Base-by-base conservation (phyloP, 2,329 filamentous ascomycete genomes). In the Hymenoscyphus repandus region DNA sequence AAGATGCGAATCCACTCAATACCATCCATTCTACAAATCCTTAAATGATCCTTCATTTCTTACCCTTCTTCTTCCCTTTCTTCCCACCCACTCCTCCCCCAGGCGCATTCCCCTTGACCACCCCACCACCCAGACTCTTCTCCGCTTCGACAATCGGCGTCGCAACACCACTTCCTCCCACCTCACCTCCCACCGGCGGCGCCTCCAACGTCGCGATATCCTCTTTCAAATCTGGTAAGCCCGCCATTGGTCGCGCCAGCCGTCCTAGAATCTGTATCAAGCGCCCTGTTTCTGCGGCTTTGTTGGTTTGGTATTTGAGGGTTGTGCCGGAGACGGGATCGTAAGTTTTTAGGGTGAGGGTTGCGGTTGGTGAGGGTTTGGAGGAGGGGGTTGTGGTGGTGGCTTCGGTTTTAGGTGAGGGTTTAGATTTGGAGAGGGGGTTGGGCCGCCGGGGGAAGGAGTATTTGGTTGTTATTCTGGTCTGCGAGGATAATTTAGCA, bases 381-480 rank as follows among this genome's bases (percentile, higher is more conserved):
- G 64, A 62, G 47, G 63, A 63, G 56, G 62, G 61, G 38, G 55
- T 62, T 9, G 60, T n/a, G 17, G 52, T 10, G 47, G 49, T 62
- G 65, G 62, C 30, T 42, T 10, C 37, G 45, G 45, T 22, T 56
- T 60, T 67, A 42, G 56, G 63, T 55, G 65, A 56, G 56, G 49
- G 64, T 63, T 48, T n/a, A 50, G 58, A 48, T 38, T 44, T 53
- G 32, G 53, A 34, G 33, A 54, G 52, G 31, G 56, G 54, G 5
- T 53, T 68, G 66, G 40, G 63, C 58, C 43, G 63, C 44, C 76
- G 73, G 32, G 75, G 72, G 67, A 92, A 83, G 67, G 82, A 85
- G 81, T 97, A 99, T 76, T 88, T 90, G 57, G 91, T 96, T 60
- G 90, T 95, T 73, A 97, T 89, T 65, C 84, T 82, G 43, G 92